Evolutionary conservation across 164 flowering plant species (phyloP).

Genomic region (Warburgia ugandensis): DNA sequence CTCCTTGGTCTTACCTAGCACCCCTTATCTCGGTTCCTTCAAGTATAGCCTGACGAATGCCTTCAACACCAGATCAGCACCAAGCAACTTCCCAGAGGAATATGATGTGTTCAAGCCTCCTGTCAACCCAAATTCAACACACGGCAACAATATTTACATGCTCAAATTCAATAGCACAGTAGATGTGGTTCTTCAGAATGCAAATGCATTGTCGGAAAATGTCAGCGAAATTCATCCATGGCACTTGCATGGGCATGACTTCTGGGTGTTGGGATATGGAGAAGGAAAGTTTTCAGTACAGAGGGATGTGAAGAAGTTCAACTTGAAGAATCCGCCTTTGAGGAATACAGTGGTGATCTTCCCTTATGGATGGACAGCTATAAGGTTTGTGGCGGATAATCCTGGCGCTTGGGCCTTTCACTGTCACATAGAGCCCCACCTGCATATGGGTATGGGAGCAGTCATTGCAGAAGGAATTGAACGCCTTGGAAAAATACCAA

Average conservation of each 20-base stretch:
- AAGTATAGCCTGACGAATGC: constrained; percentile 33
- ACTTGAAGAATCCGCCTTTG: constrained; percentile 64
- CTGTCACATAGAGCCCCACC: constrained; percentile 91
- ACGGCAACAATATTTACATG: constrained; percentile 50
- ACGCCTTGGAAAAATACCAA: constrained; percentile 33
- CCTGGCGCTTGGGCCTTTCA: constrained; percentile 97
- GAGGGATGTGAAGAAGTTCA: constrained; percentile 31
- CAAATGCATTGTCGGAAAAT: constrained; percentile 40
- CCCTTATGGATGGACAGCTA: constrained; percentile 93
- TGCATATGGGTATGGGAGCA: constrained; percentile 97
- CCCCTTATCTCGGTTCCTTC: constrained; percentile 75
- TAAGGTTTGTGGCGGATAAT: constrained; percentile 76
- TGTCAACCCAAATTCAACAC: constrained; percentile 37
- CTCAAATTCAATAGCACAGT: constrained; percentile 33
- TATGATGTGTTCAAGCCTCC: constrained; percentile 61
- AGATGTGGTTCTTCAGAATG: constrained; percentile 83
- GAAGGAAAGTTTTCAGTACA: constrained; percentile 57
- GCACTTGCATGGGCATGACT: constrained; percentile 95
- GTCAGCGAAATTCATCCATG: constrained; percentile 87
- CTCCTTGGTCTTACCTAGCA: constrained; percentile 55
- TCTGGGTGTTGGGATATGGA: constrained; percentile 90
- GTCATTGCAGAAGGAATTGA: constrained; percentile 55
- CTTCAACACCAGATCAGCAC: constrained; percentile 34
- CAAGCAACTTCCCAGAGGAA: constrained; percentile 29
- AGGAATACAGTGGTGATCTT: constrained; percentile 63